phyloP scores from a whole-genome alignment of 2,329 filamentous ascomycete species.

The Colletotrichum sp. region DNA sequence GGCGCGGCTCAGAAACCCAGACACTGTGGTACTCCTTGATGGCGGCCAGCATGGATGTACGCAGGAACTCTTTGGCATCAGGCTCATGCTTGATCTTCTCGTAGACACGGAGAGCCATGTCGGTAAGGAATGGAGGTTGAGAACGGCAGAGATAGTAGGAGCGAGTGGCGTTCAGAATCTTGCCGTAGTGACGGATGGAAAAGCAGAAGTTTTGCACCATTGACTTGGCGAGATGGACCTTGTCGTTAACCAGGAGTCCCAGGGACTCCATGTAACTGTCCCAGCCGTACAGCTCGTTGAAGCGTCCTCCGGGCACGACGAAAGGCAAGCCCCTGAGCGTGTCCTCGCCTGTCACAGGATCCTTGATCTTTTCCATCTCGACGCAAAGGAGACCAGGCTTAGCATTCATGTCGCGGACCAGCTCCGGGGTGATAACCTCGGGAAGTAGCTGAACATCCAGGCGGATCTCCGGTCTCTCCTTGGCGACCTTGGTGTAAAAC shows the following conservation, averaged over 20 bases:
- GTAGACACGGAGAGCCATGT: slow-evolving; percentile 94
- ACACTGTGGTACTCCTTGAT: slow-evolving; percentile 97
- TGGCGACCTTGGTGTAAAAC: slow-evolving; percentile 85
- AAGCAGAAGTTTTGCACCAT: slow-evolving; percentile 99
- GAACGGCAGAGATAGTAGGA: slow-evolving; percentile 95
- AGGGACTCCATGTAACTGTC: slow-evolving; percentile 99
- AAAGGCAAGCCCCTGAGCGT: slow-evolving; percentile 85
- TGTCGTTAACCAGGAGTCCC: slow-evolving; percentile 84
- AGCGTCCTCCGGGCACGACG: slow-evolving; percentile 95
- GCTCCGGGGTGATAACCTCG: slow-evolving; percentile 78
- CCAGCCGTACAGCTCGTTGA: slow-evolving; percentile 99
- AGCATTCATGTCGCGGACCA: slow-evolving; percentile 82
- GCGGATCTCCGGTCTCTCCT: slow-evolving; percentile 80
- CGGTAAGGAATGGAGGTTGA: slow-evolving; percentile 95
- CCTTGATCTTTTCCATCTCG: slow-evolving; percentile 79
- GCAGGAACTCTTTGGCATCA: slow-evolving; percentile 81
- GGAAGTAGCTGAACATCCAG: slow-evolving; percentile 85
- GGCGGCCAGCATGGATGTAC: slow-evolving; percentile 80
- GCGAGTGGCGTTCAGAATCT: slow-evolving; percentile 95
- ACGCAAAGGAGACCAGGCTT: slow-evolving; percentile 90
- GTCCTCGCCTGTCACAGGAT: slow-evolving; percentile 71
- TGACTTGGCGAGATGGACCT: slow-evolving; percentile 84
- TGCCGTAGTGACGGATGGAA: slow-evolving; percentile 97
- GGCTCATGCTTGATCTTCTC: slow-evolving; percentile 90
- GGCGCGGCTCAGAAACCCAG: slow-evolving; percentile 80